These are phyloP conservation scores for Phellopilus nigrolimitatus DNA, from an alignment of 1,284 basidiomycete species.

Conservation along the genomic window DNA sequence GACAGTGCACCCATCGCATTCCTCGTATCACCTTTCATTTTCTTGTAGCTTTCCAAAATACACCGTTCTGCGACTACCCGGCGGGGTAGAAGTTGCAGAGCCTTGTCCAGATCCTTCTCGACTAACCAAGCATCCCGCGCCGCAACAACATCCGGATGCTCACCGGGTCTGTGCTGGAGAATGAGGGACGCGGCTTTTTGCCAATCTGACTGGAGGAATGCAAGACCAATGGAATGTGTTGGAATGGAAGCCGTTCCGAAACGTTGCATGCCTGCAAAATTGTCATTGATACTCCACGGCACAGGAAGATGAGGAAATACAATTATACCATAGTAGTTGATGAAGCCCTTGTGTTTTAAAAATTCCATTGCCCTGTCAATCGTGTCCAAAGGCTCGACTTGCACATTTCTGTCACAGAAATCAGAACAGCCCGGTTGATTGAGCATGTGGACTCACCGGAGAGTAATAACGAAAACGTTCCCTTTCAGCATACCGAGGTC, in stretches of 20 bases:
- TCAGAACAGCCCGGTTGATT: not conserved
- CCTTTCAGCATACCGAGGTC: conserved; percentile 95
- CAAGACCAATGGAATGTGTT: conserved; percentile 90
- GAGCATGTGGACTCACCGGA: conserved; percentile 52
- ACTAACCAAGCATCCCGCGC: conserved; percentile 83
- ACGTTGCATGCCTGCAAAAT: conserved; percentile 83
- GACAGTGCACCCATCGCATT: conserved; percentile 86
- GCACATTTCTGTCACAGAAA: conserved; percentile 64
- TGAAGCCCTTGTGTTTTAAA: conserved; percentile 84
- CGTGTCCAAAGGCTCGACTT: conserved; percentile 64
- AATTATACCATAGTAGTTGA: conserved; percentile 90
- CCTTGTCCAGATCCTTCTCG: conserved; percentile 71
- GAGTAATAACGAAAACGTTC: conserved; percentile 91
- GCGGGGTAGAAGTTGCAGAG: conserved; percentile 79
- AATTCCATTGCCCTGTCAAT: conserved; percentile 77
- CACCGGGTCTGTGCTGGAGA: conserved; percentile 77
- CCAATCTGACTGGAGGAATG: conserved; percentile 88
- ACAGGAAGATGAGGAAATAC: not conserved
- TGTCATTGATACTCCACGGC: conserved; percentile 1
- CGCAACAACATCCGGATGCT: conserved; percentile 80
- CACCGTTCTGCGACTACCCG: conserved; percentile 90
- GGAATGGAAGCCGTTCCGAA: conserved; percentile 97
- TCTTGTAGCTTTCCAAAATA: conserved; percentile 87
- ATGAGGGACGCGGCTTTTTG: conserved; percentile 81
- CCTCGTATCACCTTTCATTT: conserved; percentile 67